Percentiles rank a stretch among this genome's conserved stretches.
These are phyloP conservation scores for Sutorius australiensis DNA, from an alignment of 768 basidiomycete genomes.

Conservation along the genomic window DNA sequence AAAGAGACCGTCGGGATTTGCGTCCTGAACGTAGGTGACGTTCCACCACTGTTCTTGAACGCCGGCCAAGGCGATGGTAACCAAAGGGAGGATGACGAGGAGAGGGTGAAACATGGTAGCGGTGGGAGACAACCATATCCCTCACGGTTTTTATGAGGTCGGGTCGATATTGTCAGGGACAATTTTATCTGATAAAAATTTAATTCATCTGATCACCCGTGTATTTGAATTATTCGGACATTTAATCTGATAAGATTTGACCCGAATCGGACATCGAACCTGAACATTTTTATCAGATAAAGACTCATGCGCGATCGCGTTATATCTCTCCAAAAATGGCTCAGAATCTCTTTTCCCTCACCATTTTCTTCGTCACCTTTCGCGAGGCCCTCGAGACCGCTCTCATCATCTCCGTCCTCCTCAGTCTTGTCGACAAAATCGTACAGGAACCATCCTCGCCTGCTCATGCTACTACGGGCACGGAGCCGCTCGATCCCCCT, in stretches of 20 bases:
- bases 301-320: not conserved
- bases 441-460: slow-evolving; percentile 30
- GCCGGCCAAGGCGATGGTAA: slow-evolving; percentile 51
- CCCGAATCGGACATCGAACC: not conserved
- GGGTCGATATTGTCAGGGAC: not conserved
- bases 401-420: slow-evolving; percentile 89
- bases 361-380: slow-evolving; percentile 96
- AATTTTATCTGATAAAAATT: not conserved
- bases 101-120: not conserved
- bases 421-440: slow-evolving; percentile 88
- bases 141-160: not conserved
- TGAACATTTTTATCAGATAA: slow-evolving; percentile 5
- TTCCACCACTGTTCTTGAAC: slow-evolving; percentile 86
- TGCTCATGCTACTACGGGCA: not conserved
- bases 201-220: not conserved
- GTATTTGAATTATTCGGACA: too few relatives aligned
- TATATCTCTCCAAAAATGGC: not conserved
- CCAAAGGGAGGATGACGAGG: slow-evolving; percentile 17
- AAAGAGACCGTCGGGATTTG: slow-evolving; percentile 80
- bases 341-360: slow-evolving; percentile 72
- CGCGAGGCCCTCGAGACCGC: slow-evolving; percentile 91
- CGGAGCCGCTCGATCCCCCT: slow-evolving; percentile 1
- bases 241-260: not conserved
- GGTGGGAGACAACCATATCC: not conserved
- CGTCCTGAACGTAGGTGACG: slow-evolving; percentile 75